Evolutionary conservation across 371 early-diverging fungal genomes (phyloP), one percentile per base, ranked within the genome.

Genomic region (Apophysomyces variabilis): DNA sequence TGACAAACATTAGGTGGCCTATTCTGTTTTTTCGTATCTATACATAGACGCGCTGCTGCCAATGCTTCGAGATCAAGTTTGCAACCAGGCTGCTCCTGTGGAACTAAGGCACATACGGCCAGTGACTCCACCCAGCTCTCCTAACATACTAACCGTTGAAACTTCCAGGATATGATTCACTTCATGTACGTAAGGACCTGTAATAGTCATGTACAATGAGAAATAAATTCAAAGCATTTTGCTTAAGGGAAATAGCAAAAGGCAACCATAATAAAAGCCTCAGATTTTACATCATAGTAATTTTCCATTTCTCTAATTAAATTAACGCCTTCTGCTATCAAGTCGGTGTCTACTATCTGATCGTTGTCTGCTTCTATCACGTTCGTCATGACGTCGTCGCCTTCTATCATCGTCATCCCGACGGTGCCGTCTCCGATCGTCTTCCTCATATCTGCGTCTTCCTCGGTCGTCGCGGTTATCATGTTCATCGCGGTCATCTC

Each of bases 401-500:
- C 45, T 60, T 13, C 60, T 63, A 14, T 66, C 41, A 18, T 35
- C 32, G 5, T 39, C 44, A n/a, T 57, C 64, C 8, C 66, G 64
- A 26, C 65, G 45, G 11, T 39, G 35, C n/a, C 36, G 26, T 36
- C 45, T 57, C 37, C 56, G 38, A 41, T 63, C 60, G 18, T 66
- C 61, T 62, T 64, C 54, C 60, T 46, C 37, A 41, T 13, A 18
- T 46, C 26, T 16, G 62, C 65, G 21, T 66, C 38, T 59, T 61
- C 47, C 58, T 57, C 14, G 68, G 58, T 43, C 69, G 13, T 45
- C 46, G 46, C 46, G 46, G 13, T 13, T 45, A 45, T 18, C n/a
- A 45, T 45, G n/a, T 12, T 50, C 54, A 18, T 47, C 47, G n/a
- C 21, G 21, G 11, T 50, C 54, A 21, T 50, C 9, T 73, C 38